Evolutionary conservation across 1,284 basidiomycete species (phyloP), one percentile per base, ranked within the genome.

Genomic region (Taiwanofungus camphoratus): DNA sequence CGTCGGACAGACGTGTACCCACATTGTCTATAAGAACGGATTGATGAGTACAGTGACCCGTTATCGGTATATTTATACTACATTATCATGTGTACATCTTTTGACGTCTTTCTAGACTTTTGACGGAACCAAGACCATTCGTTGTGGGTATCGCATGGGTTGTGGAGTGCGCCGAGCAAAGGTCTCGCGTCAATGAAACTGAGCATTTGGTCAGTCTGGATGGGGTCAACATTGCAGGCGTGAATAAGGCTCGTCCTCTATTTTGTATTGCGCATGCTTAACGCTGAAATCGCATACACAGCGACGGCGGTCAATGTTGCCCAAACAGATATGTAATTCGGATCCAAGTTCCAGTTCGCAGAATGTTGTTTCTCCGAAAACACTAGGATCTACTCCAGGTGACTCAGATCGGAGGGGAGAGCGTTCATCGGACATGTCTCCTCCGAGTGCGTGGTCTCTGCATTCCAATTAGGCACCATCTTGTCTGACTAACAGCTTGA

Each of bases 141-240:
- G 79, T 94, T 9, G 87, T 96, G 11, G 88, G 90, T 9, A 89
- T 94, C 51, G 82, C 78, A n/a, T 96, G 92, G 92, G 87, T 95
- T 2, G 88, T 92, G 1, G 79, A 86, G 54, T 92, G 87, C 52
- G 86, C 79, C 9, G 90, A 94, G 57, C 74, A 80, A 45, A 73
- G 79, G 18, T 63, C 65, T 31, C 73, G 66, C 33, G 74, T 87
- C 2, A 81, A 82, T 6, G 92, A 94, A 58, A 63, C 66, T 2
- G 70, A 67, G 24, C 91, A 81, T 60, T 57, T 75, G 18, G 76
- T 95, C 39, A 78, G 91, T 52, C 66, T 91, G 2, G 79, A 79
- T 19, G 67, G 74, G 33, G 72, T 81, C 43, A 82, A 82, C 46
- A 70, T 88, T 19, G 80, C 83, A 3, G 77, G 76, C 13, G 67